Evolutionary conservation across 208 protist species (phyloP).

Genomic region (Spongospora subterranea): DNA sequence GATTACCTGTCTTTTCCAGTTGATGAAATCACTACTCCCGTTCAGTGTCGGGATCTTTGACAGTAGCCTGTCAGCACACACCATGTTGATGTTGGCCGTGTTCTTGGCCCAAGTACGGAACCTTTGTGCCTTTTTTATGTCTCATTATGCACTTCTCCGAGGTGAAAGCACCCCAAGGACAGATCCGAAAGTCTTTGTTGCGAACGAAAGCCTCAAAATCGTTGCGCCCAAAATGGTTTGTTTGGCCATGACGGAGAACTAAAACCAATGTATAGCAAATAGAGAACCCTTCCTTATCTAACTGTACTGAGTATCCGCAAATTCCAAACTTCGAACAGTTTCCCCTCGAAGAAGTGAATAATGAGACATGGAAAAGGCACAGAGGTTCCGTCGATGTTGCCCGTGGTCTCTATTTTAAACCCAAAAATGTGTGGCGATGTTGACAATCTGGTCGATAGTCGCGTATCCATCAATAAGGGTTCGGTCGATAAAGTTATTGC

Average conservation of each 20-base stretch:
- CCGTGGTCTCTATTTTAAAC: not conserved
- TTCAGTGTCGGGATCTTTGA: not conserved
- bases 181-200: not conserved
- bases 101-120: no score
- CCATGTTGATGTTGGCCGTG: no score
- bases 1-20: not conserved
- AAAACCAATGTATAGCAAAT: not conserved
- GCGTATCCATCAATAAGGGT: not conserved
- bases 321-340: not conserved
- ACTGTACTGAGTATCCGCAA: not conserved
- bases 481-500: not conserved
- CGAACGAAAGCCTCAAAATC: not conserved
- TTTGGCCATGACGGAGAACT: not conserved
- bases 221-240: not conserved
- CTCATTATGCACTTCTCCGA: no score
- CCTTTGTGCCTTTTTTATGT: no score
- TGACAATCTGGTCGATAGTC: not conserved
- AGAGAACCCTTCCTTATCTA: not conserved
- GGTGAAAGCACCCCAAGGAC: not conserved
- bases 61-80: not conserved
- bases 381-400: not conserved
- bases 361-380: not conserved
- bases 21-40: not conserved
- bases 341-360: not conserved
- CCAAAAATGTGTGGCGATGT: not conserved